Percentiles rank a stretch among this genome's conserved stretches.
Evolutionary conservation across 169 alveolate genomes (phyloP).

Genomic region (Plasmodium reichenowi): DNA sequence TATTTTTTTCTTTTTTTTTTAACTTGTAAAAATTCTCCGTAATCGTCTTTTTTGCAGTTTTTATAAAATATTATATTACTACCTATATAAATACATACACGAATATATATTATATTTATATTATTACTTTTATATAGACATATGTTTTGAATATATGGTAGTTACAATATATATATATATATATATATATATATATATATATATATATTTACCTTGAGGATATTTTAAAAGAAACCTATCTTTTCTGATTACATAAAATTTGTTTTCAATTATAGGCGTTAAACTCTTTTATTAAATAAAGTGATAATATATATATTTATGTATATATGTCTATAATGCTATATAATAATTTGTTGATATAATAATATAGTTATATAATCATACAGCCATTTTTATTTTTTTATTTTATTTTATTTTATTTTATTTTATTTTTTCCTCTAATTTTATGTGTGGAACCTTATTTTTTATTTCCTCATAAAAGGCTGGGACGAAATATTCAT

Average conservation of each 20-base stretch:
- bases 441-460: conserved; percentile 17
- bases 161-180: neutral
- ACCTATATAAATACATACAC: conserved; percentile 10
- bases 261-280: conserved; percentile 47
- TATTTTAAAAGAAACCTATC: conserved; percentile 64
- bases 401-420: neutral
- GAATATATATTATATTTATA: neutral
- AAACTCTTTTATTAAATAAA: conserved; percentile 23
- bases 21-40: conserved; percentile 48
- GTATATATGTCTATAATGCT: neutral
- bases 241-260: conserved; percentile 34
- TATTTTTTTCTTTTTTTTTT: neutral
- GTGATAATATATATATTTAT: neutral
- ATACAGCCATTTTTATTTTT: neutral
- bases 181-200: too few species aligned
- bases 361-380: too few species aligned
- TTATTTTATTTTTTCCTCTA: neutral
- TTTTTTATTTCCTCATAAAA: conserved; percentile 50
- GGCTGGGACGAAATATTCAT: conserved; percentile 57
- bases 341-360: neutral
- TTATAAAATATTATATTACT: conserved; percentile 43
- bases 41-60: conserved; percentile 70
- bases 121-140: too few species aligned
- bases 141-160: neutral
- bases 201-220: conserved; percentile 74